Evolutionary conservation across 306 rosid species (phyloP).

Genomic region (Castanea sativa): DNA sequence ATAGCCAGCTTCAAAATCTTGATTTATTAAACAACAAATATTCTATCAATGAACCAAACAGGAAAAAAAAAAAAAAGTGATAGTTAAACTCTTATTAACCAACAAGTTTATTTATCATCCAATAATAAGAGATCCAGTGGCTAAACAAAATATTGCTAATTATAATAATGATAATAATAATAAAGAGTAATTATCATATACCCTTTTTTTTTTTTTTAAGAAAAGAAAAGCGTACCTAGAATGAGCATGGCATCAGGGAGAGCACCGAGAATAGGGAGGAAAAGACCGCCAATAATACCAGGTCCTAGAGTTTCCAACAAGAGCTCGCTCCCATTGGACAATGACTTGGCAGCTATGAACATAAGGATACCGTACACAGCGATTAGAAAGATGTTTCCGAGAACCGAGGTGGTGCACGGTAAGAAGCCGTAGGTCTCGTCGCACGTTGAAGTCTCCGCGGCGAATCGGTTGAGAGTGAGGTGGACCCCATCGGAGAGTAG

Average conservation of each 20-base stretch:
- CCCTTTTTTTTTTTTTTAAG: too few relatives aligned
- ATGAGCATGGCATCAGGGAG: constrained; percentile 59
- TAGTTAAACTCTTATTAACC: too few relatives aligned
- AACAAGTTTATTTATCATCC: too few relatives aligned
- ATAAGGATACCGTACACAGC: constrained; percentile 65
- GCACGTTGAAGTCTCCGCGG: constrained; percentile 38
- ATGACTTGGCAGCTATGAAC: constrained; percentile 69
- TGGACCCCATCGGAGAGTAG: constrained; percentile 48
- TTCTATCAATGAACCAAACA: too few relatives aligned
- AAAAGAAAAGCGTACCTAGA: constrained; percentile 32
- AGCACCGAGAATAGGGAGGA: constrained; percentile 73
- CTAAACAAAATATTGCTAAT: too few relatives aligned
- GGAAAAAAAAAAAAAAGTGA: too few relatives aligned
- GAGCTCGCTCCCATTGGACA: constrained; percentile 79
- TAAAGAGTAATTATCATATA: too few relatives aligned
- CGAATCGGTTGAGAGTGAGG: constrained; percentile 18
- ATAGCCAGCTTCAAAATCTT: too few relatives aligned
- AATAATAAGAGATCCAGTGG: too few relatives aligned
- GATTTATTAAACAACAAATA: too few relatives aligned
- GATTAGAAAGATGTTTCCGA: constrained; percentile 69
- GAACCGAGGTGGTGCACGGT: constrained; percentile 46
- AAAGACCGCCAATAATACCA: constrained; percentile 89
- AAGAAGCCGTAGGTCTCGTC: constrained; percentile 55
- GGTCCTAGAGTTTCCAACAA: constrained; percentile 93
- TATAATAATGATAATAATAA: too few relatives aligned